These are phyloP conservation scores for Fusarium torreyae DNA, from an alignment of 2,329 filamentous ascomycete genomes.

Conservation along the genomic window DNA sequence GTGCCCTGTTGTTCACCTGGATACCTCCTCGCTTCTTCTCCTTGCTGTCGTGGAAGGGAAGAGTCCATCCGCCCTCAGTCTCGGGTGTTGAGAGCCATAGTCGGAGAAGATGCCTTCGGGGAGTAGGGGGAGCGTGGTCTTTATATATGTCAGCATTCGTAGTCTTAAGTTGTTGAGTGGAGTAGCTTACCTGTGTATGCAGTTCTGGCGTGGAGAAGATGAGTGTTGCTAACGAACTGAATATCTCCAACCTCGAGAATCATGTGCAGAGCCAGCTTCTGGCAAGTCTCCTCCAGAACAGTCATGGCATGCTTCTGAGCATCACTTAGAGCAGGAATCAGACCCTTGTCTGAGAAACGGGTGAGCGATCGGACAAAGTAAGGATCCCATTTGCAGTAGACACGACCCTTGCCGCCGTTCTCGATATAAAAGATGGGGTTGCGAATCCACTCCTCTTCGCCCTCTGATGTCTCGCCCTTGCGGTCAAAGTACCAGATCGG, in stretches of 20 bases:
- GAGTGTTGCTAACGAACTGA: constrained; percentile 85
- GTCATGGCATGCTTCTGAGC: constrained; percentile 79
- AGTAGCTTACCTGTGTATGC: constrained; percentile 71
- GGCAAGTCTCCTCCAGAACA: constrained; percentile 77
- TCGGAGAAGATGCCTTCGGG: constrained; percentile 83
- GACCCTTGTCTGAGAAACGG: constrained; percentile 79
- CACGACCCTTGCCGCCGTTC: constrained; percentile 69
- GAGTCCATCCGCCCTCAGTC: constrained; percentile 85
- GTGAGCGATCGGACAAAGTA: constrained; percentile 85
- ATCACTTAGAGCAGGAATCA: constrained; percentile 79
- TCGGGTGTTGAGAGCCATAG: constrained; percentile 89
- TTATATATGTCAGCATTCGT: neutral
- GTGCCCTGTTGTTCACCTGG: constrained; percentile 85
- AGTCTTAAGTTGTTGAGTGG: fast-evolving
- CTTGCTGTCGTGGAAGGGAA: constrained; percentile 84
- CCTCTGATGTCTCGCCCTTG: constrained; percentile 84
- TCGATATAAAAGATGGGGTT: constrained; percentile 84
- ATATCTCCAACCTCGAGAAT: constrained; percentile 89
- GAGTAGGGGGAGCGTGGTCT: constrained; percentile 74
- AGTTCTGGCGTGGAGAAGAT: constrained; percentile 86
- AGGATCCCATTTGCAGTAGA: constrained; percentile 85
- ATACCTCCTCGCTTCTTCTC: constrained; percentile 92
- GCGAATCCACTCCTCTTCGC: constrained; percentile 81
- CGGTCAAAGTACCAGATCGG: constrained; percentile 95
- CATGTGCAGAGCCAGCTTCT: constrained; percentile 84